phyloP scores from a whole-genome alignment of 2,329 filamentous ascomycete species.

The Xylariaceae sp. region DNA sequence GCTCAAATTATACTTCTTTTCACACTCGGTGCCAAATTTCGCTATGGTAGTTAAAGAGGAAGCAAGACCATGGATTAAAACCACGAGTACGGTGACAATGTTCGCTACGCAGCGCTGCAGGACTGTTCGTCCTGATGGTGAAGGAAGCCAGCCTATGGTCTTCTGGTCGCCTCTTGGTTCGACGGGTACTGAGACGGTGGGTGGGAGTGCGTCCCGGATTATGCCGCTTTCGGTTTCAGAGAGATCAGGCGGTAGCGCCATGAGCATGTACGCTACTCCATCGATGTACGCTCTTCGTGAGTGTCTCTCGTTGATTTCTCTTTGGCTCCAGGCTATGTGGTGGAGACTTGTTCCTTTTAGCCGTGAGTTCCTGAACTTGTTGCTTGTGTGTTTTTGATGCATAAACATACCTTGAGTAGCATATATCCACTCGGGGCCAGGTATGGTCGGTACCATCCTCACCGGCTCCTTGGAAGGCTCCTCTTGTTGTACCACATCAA shows the following conservation, averaged over 20 bases:
- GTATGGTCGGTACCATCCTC: no score
- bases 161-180: constrained; percentile 1
- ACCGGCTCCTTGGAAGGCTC: no score
- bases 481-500: no score
- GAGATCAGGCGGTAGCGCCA: constrained; percentile 58
- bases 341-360: constrained; percentile 25
- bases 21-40: constrained; percentile 56
- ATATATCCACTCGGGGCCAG: constrained; percentile 23
- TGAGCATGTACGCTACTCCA: constrained; percentile 61
- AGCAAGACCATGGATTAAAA: constrained; percentile 59
- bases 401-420: constrained; percentile 16
- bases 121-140: constrained; percentile 33
- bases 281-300: constrained; percentile 64
- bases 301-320: constrained; percentile 39
- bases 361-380: neutral
- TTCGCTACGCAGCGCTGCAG: constrained; percentile 58
- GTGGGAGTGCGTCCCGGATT: constrained; percentile 51
- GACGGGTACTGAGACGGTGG: constrained; percentile 19
- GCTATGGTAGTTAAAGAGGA: constrained; percentile 54
- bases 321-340: constrained; percentile 31
- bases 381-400: neutral
- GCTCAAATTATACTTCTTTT: constrained; percentile 64
- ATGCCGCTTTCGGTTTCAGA: constrained; percentile 51
- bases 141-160: constrained; percentile 13
- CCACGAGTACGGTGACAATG: constrained; percentile 55